These are phyloP conservation scores for Phlegmacium glaucopus DNA, from an alignment of 768 basidiomycete species.

Conservation along the genomic window DNA sequence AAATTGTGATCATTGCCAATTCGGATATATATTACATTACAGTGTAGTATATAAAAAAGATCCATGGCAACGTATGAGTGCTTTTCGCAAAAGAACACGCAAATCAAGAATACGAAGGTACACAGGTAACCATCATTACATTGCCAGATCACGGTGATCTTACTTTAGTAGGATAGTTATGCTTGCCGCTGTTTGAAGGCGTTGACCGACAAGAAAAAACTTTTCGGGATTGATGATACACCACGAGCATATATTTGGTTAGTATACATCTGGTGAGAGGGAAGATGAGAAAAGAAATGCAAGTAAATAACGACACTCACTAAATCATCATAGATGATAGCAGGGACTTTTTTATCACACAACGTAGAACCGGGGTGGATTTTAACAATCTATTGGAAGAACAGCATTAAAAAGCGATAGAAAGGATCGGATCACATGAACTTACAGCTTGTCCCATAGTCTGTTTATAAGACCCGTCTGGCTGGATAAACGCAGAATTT, in stretches of 20 bases:
- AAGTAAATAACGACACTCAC: constrained; percentile 41
- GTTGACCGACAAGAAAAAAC: constrained; percentile 28
- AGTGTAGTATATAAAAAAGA: too few species aligned
- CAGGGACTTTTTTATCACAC: constrained; percentile 76
- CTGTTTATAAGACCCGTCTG: constrained; percentile 87
- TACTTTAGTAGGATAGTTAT: constrained; percentile 1
- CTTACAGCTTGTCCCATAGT: constrained; percentile 67
- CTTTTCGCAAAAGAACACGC: too few species aligned
- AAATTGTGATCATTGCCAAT: too few species aligned
- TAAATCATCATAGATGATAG: constrained; percentile 91
- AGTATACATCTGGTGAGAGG: constrained; percentile 60
- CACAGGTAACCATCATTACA: too few species aligned
- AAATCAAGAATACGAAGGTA: too few species aligned
- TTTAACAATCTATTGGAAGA: constrained; percentile 60
- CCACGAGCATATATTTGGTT: constrained; percentile 86
- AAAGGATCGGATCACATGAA: constrained; percentile 4
- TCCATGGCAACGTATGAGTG: too few species aligned
- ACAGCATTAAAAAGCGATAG: neutral
- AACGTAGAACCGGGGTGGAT: constrained; percentile 89
- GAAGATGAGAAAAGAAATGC: too few species aligned
- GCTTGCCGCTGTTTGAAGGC: constrained; percentile 21
- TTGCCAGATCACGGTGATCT: too few species aligned
- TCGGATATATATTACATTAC: too few species aligned
- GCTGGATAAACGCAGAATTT: constrained; percentile 80
- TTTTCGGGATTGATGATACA: constrained; percentile 78